A percentile compares a stretch with the other conserved stretches of the same genome.
phyloP scores from a whole-genome alignment of 768 basidiomycete species.

The Tylopilus sp. region DNA sequence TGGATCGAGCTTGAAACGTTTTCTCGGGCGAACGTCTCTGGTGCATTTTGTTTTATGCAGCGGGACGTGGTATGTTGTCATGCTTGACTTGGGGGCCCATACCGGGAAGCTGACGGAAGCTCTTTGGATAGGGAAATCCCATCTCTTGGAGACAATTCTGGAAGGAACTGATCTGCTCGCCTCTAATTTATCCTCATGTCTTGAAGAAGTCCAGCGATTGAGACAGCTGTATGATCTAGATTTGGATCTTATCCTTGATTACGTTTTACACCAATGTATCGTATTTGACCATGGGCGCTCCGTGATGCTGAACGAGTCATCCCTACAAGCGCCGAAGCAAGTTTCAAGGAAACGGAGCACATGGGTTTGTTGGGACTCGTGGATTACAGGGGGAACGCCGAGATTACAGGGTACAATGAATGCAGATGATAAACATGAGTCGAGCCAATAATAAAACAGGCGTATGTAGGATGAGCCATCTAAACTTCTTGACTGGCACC shows the following conservation, averaged over 20 bases:
- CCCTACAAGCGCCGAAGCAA: background rate
- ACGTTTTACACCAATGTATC: background rate
- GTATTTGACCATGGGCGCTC: too few relatives aligned
- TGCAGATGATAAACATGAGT: conserved; percentile 30
- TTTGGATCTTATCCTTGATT: background rate
- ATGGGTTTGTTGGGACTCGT: conserved; percentile 1
- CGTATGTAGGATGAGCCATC: conserved; percentile 4
- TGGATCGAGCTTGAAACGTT: conserved; percentile 72
- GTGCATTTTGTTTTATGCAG: conserved; percentile 69
- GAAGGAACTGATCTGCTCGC: conserved; percentile 56
- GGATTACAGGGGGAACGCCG: conserved; percentile 16
- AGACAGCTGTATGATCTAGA: background rate
- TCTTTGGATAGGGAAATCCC: conserved; percentile 57
- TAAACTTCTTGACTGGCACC: conserved; percentile 32
- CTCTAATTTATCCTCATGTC: conserved; percentile 57
- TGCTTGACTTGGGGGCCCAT: background rate
- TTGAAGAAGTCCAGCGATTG: conserved; percentile 18
- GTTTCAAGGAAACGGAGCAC: background rate
- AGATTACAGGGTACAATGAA: conserved; percentile 28
- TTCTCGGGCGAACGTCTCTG: conserved; percentile 41
- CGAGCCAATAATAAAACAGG: conserved; percentile 18
- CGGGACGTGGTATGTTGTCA: conserved; percentile 54
- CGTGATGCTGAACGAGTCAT: too few relatives aligned
- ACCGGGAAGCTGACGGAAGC: background rate
- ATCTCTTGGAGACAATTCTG: conserved; percentile 77